Conservation (phyloP, 2,329 filamentous ascomycete genomes). For the Phaeomoniella chlamydospora region DNA sequence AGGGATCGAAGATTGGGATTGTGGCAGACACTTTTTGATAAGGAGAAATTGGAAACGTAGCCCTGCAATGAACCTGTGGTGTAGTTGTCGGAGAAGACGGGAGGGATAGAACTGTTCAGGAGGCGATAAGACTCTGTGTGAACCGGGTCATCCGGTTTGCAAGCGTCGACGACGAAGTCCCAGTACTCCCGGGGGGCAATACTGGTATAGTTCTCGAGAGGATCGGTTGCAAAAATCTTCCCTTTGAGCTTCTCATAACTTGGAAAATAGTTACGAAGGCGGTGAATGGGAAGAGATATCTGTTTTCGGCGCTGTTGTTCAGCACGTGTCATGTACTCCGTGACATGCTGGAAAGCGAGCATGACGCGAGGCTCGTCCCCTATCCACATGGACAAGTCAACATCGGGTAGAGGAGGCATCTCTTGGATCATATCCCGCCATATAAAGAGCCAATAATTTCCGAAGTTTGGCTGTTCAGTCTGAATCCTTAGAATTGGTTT, state of each 20-base stretch:
- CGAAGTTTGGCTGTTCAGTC: slow-evolving; percentile 6
- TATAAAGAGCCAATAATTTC: not conserved
- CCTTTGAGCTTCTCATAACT: too few relatives aligned
- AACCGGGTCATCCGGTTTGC: slow-evolving; percentile 6
- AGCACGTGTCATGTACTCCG: slow-evolving; percentile 21
- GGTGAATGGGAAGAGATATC: slow-evolving; percentile 13
- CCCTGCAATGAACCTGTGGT: slow-evolving; percentile 23
- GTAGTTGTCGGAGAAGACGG: not conserved
- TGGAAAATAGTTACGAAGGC: slow-evolving; percentile 14
- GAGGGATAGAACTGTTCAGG: too few relatives aligned
- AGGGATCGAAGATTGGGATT: slow-evolving; percentile 28
- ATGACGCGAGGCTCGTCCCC: slow-evolving; percentile 34
- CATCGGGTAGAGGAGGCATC: slow-evolving; percentile 25
- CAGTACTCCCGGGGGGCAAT: slow-evolving; percentile 20
- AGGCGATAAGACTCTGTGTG: not conserved
- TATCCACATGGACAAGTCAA: slow-evolving; percentile 31
- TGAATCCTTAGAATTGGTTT: slow-evolving; percentile 17
- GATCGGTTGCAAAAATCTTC: too few relatives aligned
- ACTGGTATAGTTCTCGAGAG: slow-evolving; percentile 7
- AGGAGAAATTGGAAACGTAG: slow-evolving; percentile 32
- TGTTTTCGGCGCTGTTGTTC: slow-evolving; percentile 10
- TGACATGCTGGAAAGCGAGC: slow-evolving; percentile 30
- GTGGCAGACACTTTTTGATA: slow-evolving; percentile 28
- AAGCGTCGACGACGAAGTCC: slow-evolving; percentile 26
- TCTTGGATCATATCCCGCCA: slow-evolving; percentile 25